Conservation (phyloP, 495 filamentous ascomycete genomes). For the Talaromyces adpressus region DNA sequence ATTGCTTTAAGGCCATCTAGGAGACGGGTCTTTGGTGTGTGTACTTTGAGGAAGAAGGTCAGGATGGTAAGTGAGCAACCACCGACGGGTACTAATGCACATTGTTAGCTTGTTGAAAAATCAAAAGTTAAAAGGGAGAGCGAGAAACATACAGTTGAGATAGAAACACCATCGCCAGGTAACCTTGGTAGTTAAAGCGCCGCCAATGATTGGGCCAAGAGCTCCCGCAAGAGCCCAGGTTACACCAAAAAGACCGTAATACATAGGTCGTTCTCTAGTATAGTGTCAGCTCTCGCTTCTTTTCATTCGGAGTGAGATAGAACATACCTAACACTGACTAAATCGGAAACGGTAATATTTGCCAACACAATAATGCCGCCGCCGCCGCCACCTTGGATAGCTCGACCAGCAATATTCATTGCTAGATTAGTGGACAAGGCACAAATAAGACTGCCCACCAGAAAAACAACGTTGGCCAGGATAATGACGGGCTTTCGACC, state of each 20-base stretch:
- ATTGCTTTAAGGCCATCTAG: conserved; percentile 63
- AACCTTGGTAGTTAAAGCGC: conserved; percentile 60
- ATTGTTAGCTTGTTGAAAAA: too few relatives aligned
- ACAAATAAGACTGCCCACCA: conserved; percentile 67
- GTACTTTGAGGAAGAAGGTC: conserved; percentile 63
- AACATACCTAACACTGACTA: conserved; percentile 60
- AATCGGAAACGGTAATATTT: conserved; percentile 75
- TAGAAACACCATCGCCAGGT: conserved; percentile 62
- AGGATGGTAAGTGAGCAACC: conserved; percentile 61
- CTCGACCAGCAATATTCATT: conserved; percentile 69
- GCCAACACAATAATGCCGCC: conserved; percentile 75
- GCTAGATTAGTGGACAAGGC: conserved; percentile 59
- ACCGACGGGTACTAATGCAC: conserved; percentile 75
- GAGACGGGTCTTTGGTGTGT: conserved; percentile 69
- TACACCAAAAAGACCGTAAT: conserved; percentile 57
- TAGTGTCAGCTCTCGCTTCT: conserved; percentile 11
- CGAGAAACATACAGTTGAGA: conserved; percentile 46
- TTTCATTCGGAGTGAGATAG: neutral
- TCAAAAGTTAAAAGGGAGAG: too few relatives aligned
- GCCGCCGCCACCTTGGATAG: conserved; percentile 77
- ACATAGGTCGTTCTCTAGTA: conserved; percentile 52
- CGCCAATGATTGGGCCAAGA: conserved; percentile 69
- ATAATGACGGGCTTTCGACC: conserved; percentile 77
- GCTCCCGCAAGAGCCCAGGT: conserved; percentile 72
- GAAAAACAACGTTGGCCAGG: conserved; percentile 64